phyloP scores from a whole-genome alignment of 2,329 filamentous ascomycete genomes.

The Curvularia lunata region DNA sequence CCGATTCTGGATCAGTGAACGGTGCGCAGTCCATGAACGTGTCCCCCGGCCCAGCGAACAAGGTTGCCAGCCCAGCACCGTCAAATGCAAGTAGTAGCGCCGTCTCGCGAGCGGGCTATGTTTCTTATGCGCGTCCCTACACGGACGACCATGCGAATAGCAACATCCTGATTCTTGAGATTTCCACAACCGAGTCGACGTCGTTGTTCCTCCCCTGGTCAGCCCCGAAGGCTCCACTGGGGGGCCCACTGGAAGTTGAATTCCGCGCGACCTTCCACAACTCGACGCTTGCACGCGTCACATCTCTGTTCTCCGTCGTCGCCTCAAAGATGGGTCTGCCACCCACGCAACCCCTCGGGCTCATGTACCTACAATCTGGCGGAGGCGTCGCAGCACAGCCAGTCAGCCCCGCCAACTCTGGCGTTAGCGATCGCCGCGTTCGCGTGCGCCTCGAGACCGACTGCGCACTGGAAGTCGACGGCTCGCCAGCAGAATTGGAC shows the following conservation, averaged over 20 bases:
- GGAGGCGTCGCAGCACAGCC: conserved; percentile 68
- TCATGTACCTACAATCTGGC: conserved; percentile 66
- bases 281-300: conserved; percentile 71
- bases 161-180: conserved; percentile 73
- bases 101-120: conserved; percentile 57
- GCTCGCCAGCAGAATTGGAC: conserved; percentile 25
- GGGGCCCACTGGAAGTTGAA: conserved; percentile 37
- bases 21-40: conserved; percentile 23
- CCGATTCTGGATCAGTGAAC: conserved; percentile 28
- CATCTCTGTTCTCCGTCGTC: conserved; percentile 79
- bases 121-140: conserved; percentile 83
- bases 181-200: conserved; percentile 57
- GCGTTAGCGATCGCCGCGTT: conserved; percentile 73
- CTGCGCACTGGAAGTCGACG: conserved; percentile 36
- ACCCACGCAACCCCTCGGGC: conserved; percentile 63
- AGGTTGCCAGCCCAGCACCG: conserved; percentile 29
- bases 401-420: conserved; percentile 71
- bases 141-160: conserved; percentile 77
- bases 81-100: conserved; percentile 20
- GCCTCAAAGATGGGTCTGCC: conserved; percentile 78
- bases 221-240: conserved; percentile 10
- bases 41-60: conserved; percentile 35
- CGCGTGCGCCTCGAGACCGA: conserved; percentile 42
- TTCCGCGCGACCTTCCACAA: conserved; percentile 75
- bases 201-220: conserved; percentile 36